Conservation (phyloP, 1,139 yeast genomes). For the Geotrichum aggregatum region DNA sequence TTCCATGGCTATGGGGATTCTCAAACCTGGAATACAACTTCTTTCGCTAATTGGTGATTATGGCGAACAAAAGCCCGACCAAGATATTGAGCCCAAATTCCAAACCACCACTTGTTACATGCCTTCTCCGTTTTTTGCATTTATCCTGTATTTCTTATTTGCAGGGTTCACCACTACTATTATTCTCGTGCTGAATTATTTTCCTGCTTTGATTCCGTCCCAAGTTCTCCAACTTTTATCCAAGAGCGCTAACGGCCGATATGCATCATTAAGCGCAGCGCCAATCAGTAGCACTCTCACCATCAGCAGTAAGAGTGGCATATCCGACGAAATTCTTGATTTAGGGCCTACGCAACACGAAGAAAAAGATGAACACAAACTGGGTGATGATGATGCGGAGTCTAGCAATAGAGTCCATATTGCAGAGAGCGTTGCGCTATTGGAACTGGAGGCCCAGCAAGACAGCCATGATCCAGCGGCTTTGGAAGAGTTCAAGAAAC, state of each 20-base stretch:
- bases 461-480: background rate
- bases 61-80: too few relatives aligned
- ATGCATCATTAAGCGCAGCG: background rate
- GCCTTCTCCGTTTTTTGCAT: constrained; percentile 63
- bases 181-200: constrained; percentile 21
- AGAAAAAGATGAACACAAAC: too few relatives aligned
- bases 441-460: background rate
- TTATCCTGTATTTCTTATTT: constrained; percentile 32
- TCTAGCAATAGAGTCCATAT: too few relatives aligned
- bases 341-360: too few relatives aligned
- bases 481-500: constrained; percentile 4
- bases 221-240: background rate
- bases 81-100: constrained; percentile 13
- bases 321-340: too few relatives aligned
- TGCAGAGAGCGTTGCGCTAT: too few relatives aligned
- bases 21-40: constrained; percentile 78
- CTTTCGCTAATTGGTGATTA: constrained; percentile 52
- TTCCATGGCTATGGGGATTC: constrained; percentile 89
- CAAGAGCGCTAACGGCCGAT: background rate
- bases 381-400: too few relatives aligned
- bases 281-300: background rate
- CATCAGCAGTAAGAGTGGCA: background rate
- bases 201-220: background rate
- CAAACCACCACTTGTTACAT: constrained; percentile 56
- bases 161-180: constrained; percentile 25